phyloP scores from a whole-genome alignment of 1,284 basidiomycete species.

The Puccinia polysora region DNA sequence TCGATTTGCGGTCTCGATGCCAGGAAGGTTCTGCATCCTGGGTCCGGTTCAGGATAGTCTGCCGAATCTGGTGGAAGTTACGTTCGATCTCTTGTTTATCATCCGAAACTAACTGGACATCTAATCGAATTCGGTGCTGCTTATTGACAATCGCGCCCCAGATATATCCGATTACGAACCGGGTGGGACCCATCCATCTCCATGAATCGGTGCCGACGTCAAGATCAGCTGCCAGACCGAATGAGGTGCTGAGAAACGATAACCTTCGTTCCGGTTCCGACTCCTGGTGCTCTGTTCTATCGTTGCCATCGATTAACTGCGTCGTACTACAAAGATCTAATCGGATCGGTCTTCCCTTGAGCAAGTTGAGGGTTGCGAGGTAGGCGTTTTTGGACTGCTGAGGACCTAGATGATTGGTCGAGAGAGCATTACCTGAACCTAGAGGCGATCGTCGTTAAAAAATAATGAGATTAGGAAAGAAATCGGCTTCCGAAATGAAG shows the following conservation, averaged over 20 bases:
- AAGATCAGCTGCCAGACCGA: slow-evolving; percentile 87
- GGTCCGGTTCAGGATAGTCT: not conserved
- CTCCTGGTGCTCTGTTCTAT: slow-evolving; percentile 58
- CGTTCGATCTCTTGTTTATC: slow-evolving; percentile 21
- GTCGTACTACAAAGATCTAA: slow-evolving; percentile 11
- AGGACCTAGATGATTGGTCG: slow-evolving; percentile 54
- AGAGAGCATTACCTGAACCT: slow-evolving; percentile 55
- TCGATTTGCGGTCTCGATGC: not conserved
- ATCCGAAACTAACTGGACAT: slow-evolving; percentile 15
- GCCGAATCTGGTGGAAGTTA: not conserved
- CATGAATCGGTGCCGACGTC: slow-evolving; percentile 70
- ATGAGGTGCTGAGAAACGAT: slow-evolving; percentile 79
- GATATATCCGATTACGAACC: slow-evolving; percentile 79
- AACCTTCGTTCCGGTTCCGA: slow-evolving; percentile 72
- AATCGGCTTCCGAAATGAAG: not conserved
- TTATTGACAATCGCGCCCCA: slow-evolving; percentile 56
- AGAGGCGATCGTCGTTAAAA: not conserved
- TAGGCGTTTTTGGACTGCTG: slow-evolving; percentile 68
- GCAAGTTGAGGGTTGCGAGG: slow-evolving; percentile 71
- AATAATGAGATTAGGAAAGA: not conserved
- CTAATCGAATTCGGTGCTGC: slow-evolving; percentile 7
- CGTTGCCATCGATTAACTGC: slow-evolving; percentile 64
- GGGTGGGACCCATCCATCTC: slow-evolving; percentile 86
- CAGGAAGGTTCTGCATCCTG: not conserved
- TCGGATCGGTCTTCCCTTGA: slow-evolving; percentile 65